Evolutionary conservation across 768 basidiomycete genomes (phyloP), one percentile per base, ranked within the genome.

Genomic region (Suillus bovinus): DNA sequence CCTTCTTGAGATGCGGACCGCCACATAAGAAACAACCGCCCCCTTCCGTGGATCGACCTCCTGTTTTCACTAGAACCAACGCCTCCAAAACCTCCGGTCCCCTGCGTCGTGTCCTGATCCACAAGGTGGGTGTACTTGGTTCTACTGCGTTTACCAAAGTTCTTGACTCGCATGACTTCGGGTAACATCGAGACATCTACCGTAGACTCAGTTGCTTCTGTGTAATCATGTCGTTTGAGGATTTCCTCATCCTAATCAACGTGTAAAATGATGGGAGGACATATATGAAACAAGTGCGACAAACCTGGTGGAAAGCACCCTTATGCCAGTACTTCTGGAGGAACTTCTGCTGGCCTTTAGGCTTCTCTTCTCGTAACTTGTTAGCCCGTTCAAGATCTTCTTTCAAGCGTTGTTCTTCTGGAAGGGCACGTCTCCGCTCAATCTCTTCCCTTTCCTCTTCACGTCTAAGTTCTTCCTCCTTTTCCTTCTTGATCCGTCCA

Each of bases 321-420:
- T 96, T 98, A 80, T 99, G 97, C 88, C 94, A 99, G 74, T 97
- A 99, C 77, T 97, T 99, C 74, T 99, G 95, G 65, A 99, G 75
- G 77, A 99, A 99, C 71, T 87, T 92, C 72, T 94, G 91, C 65
- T 92, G 84, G 4, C 93, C 94, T 72, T 97, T 91, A 1, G 93
- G 91, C 76, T 96, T 96, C 59, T 92, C 93, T 60, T 89, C 89
- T 61, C 97, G 82, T 36, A 84, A 78, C 73, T 91, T 87, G 62
- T 93, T 83, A 3, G 95, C 96, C 46, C 81, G 86, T 72, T 93
- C 95, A 63, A 96, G 71, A 74, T 99, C 97, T 74, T 99, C 97
- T 74, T 87, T 89, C 74, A 99, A 70, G 36, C 97, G 81, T 70
- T 96, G 90, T 67, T 91, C 94, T 72, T 99, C 97, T 0, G 97